Evolutionary conservation across 192 early-diverging fungal genomes (phyloP), one percentile per base, ranked within the genome.

Genomic region (Podila minutissima): DNA sequence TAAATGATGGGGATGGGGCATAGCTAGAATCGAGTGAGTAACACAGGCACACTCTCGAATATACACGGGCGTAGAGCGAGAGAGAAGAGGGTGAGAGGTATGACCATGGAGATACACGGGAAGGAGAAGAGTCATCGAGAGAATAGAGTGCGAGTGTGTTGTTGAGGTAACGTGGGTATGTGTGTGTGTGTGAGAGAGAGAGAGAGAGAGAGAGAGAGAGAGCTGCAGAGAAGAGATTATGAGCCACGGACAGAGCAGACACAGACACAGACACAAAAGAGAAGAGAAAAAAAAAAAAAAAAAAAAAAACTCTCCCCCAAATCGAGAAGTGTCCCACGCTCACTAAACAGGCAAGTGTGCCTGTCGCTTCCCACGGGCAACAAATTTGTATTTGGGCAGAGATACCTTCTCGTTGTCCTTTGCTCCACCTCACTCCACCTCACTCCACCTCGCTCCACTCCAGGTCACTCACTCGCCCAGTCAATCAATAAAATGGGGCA

Each of bases 241-340:
- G 59, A 61, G 59, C 26, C 31, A 32, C 17, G 6, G 26, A 61
- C 13, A 2, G 24, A 60, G 5, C 15, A 61, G 28, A 32, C 11
- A 59, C 58, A 59, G n/a, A 22, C 8, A 59, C 26, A 59, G n/a
- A n/a, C n/a, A n/a, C n/a, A n/a, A n/a, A 33, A 7, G 41, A 46
- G 41, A 46, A 8, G 38, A 41, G 38, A 13, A 13, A 13, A 41
- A 41, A 13, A 41, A 13, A 13, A 41, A 41, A 41, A 6, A 46
- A 46, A 46, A 55, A 55, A 24, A 55, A n/a, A 55, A 6, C 53
- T 55, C 53, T 26, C 53, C 53, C 24, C 53, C 59, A 61, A 61
- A 61, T 32, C 28, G 59, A 61, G 59, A 61, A 61, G 31, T 61
- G 26, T 61, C 59, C 29, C 59, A 61, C 59, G 59, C 59, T 61